These are phyloP conservation scores for Boeremia lycopersici DNA, from an alignment of 2,329 filamentous ascomycete genomes.

Conservation along the genomic window DNA sequence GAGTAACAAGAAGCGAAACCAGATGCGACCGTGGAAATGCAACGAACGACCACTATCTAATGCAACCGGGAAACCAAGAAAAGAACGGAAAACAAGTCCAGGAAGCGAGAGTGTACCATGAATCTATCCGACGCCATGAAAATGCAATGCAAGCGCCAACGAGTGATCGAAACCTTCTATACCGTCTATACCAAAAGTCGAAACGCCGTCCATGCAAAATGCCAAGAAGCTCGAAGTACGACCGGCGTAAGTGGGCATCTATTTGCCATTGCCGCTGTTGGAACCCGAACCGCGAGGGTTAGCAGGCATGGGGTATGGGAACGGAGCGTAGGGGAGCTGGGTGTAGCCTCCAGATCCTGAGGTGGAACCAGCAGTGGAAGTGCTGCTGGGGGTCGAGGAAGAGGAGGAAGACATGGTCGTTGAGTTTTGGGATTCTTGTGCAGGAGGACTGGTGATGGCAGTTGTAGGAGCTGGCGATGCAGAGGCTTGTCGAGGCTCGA, in stretches of 20 bases:
- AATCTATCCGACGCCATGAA: too few relatives aligned
- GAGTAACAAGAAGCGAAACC: too few relatives aligned
- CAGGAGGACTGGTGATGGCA: slow-evolving; percentile 12
- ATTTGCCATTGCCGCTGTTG: slow-evolving; percentile 27
- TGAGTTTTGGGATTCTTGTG: slow-evolving; percentile 15
- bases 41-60: too few relatives aligned
- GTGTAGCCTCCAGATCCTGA: slow-evolving; percentile 35
- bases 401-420: slow-evolving; percentile 44
- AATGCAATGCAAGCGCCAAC: too few relatives aligned
- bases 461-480: slow-evolving; percentile 9
- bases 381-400: slow-evolving; percentile 38
- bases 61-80: too few relatives aligned
- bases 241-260: background rate
- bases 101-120: too few relatives aligned
- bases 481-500: slow-evolving; percentile 22
- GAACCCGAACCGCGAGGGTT: slow-evolving; percentile 31
- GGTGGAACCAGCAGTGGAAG: slow-evolving; percentile 37
- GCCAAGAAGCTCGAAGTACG: too few relatives aligned
- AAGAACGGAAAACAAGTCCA: too few relatives aligned
- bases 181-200: too few relatives aligned
- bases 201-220: too few relatives aligned
- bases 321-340: slow-evolving; percentile 46
- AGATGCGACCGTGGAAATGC: too few relatives aligned
- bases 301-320: slow-evolving; percentile 45
- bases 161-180: too few relatives aligned